Evolutionary conservation across 2,329 filamentous ascomycete species (phyloP).

Genomic region (Pseudomassariella vexata): DNA sequence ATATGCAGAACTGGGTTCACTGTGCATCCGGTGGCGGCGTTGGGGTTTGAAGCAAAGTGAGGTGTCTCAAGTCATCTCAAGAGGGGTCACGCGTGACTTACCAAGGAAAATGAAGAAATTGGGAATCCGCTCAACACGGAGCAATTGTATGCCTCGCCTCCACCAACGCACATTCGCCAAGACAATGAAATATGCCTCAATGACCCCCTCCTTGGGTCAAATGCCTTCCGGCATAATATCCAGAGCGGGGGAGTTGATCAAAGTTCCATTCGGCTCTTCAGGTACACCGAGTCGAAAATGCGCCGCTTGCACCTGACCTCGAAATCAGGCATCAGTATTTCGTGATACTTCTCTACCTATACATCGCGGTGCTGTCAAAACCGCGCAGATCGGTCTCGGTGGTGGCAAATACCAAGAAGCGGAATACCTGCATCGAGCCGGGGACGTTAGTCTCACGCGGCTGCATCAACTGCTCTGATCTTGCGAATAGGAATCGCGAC

Average conservation of each 20-base stretch:
- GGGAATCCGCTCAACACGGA: conserved; percentile 52
- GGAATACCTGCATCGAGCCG: conserved; percentile 31
- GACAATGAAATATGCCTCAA: conserved; percentile 53
- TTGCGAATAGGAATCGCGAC: conserved; percentile 33
- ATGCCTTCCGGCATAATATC: conserved; percentile 38
- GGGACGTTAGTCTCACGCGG: conserved; percentile 37
- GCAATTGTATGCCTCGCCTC: conserved; percentile 55
- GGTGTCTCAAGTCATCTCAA: no score
- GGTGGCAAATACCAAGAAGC: conserved; percentile 34
- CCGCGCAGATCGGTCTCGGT: conserved; percentile 24
- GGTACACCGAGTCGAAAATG: conserved; percentile 53
- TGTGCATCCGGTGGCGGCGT: conserved; percentile 56
- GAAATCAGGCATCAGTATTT: conserved; percentile 57
- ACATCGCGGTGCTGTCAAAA: conserved; percentile 49
- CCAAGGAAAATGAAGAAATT: conserved; percentile 60
- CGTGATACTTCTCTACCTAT: conserved; percentile 54
- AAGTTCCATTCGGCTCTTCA: conserved; percentile 36
- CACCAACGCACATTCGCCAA: conserved; percentile 57
- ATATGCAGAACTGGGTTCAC: conserved; percentile 55
- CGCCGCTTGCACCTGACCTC: conserved; percentile 59
- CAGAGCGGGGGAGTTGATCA: conserved; percentile 42
- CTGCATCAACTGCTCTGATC: conserved; percentile 25
- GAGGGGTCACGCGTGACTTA: no score
- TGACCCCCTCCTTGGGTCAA: conserved; percentile 29
- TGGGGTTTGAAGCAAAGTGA: no score